Evolutionary conservation across 352 stramenopile species (phyloP), one percentile per base, ranked within the genome.

Genomic region (Paralagenidium karlingii): DNA sequence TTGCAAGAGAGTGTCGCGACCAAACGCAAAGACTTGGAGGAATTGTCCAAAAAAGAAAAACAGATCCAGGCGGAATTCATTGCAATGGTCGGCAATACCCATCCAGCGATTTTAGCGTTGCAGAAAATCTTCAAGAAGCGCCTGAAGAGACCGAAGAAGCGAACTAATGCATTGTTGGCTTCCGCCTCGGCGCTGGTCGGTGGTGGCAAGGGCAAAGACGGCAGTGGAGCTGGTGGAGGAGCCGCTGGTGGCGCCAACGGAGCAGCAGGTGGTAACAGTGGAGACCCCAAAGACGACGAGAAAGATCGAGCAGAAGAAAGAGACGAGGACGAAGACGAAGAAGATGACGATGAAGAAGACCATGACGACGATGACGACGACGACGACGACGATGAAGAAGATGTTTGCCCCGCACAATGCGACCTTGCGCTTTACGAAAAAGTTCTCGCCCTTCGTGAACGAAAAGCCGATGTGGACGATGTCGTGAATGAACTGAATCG

Each of bases 391-490:
- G 81, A 94, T 21, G 82, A 96, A 48, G 85, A 96, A 24, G 88
- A 96, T 36, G 60, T 68, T 12, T 97, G 89, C 49, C 87, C 90
- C 2, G 29, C 66, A 11, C 86, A 83, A 1, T 97, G 85, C 47
- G 83, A 96, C 40, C 47, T 90, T 16, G 59, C 58, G 37, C 47
- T 97, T 2, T 97, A 95, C 55, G 90, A 97, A 39, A 83, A 87
- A 25, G 81, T 97, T 10, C 52, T 97, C 9, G 68, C 94, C 28
- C 44, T 97, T 33, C 77, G 90, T 16, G 89, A 97, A 50, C 86
- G 87, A 48, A 81, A 87, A 13, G 63, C 88, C 0, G 89, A 97
- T 43, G 66, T 89, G 10, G 90, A 97, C 38, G 89, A 97, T 41
- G 68, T 73, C 2, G 61, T 82, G 43, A 44, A 51, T n/a, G 89